Base-by-base conservation (phyloP, 2,329 filamentous ascomycete species). In the Didymella lethalis region DNA sequence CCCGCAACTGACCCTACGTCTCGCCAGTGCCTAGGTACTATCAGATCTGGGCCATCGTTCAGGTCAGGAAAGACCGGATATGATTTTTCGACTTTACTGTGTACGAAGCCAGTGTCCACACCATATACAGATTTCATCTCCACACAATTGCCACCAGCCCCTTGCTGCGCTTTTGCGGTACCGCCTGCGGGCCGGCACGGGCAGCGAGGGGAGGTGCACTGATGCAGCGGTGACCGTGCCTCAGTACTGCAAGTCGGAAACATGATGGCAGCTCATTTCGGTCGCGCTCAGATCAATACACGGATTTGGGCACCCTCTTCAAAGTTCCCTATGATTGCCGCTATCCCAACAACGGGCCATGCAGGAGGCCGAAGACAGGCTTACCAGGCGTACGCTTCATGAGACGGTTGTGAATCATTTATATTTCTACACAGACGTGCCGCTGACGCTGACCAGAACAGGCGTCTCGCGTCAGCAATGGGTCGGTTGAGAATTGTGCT, bases 391-490 rank as follows among this genome's bases (percentile, higher is more conserved):
- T 29, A 48, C 55, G 61, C 59, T 53, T 53, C 55, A 55, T 58
- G 60, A 60, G 40, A 28, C 43, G 50, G 52, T 20, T 54, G 55
- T 62, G 56, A 58, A 55, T 59, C 48, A 55, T 54, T 46, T 44
- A 45, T 56, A 52, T 51, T 62, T 38, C 45, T 65, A 51, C 36
- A 34, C 46, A 31, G 54, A 62, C 56, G 52, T 59, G 54, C 49
- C 43, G 58, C 50, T 54, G 48, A 64, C 40, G 57, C 25, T 46
- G 48, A 57, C 54, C 57, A 56, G 40, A 62, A 58, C 8, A 25
- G 51, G 59, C 63, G 48, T 66, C 59, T 63, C 61, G 67, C 65
- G 65, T 67, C 64, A 67, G 65, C 64, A 64, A 52, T 48, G 56
- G 54, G 46, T 54, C 40, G 53, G 54, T 48, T 52, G 58, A 61